Percentiles rank a stretch among this genome's conserved stretches.
Evolutionary conservation across 225 moss, liverwort and hornwort species (phyloP).

Genomic region (Marchantia polymorpha): DNA sequence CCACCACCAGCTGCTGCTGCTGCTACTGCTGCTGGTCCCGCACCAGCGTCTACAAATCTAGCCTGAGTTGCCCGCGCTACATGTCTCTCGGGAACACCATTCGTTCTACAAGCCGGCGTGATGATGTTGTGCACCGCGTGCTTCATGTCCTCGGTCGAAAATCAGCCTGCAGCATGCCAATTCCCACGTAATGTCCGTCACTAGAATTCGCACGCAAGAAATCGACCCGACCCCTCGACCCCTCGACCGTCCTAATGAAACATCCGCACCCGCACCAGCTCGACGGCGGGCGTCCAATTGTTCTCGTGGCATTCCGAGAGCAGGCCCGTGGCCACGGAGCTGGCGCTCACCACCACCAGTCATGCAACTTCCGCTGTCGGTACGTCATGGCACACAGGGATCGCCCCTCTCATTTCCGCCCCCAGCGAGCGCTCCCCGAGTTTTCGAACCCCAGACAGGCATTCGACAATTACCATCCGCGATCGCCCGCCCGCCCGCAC

Average conservation of each 20-base stretch:
- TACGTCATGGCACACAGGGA: no score
- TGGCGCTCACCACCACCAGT: neutral
- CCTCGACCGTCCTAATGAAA: neutral
- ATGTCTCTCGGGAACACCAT: conserved; percentile 6
- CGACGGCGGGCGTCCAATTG: neutral
- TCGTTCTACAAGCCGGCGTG: conserved; percentile 14
- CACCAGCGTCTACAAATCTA: neutral
- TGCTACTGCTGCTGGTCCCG: neutral
- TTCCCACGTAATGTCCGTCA: neutral
- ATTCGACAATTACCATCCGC: no score
- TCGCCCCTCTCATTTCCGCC: no score
- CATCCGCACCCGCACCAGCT: neutral
- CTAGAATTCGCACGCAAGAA: neutral
- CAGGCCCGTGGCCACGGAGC: neutral
- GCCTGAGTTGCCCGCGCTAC: conserved; percentile 1
- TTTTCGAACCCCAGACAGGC: no score
- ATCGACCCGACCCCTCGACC: neutral
- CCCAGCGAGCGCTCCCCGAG: no score
- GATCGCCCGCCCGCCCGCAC: no score
- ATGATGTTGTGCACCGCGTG: conserved; percentile 23
- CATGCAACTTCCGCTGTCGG: no score
- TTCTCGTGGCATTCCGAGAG: neutral
- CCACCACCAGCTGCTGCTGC: no score
- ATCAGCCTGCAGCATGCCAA: conserved; percentile 29
- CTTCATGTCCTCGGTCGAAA: conserved; percentile 38